Conservation (phyloP, 2,329 filamentous ascomycete species). For the Endoconidiophora polonica region DNA sequence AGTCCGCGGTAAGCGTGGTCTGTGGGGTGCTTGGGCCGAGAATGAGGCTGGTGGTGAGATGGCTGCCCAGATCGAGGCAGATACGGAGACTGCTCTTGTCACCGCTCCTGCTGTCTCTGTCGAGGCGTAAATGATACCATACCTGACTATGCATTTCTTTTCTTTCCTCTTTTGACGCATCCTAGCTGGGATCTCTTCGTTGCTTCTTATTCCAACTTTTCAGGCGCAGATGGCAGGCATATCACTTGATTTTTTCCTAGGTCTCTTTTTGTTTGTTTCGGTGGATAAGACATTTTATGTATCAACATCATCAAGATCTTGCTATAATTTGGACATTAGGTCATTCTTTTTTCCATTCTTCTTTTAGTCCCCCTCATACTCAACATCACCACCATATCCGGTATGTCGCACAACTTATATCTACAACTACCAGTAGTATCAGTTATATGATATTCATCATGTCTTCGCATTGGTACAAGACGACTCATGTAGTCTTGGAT, state of each 20-base stretch:
- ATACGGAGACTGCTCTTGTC: conserved; percentile 14
- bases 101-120: conserved; percentile 11
- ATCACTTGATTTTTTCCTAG: no score
- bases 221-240: no score
- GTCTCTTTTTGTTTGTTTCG: neutral
- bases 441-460: no score
- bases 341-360: no score
- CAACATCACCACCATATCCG: no score
- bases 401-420: no score
- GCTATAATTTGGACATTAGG: no score
- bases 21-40: conserved; percentile 96
- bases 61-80: conserved; percentile 31
- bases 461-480: no score
- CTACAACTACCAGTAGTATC: no score
- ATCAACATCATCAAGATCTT: neutral
- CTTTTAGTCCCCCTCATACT: no score
- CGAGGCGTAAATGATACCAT: conserved; percentile 9
- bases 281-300: neutral
- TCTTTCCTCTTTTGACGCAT: conserved; percentile 1
- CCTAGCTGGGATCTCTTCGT: conserved; percentile 1
- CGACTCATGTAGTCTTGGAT: no score
- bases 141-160: neutral
- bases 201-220: neutral
- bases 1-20: conserved; percentile 79
- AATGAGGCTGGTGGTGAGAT: conserved; percentile 48